Conservation (phyloP, 768 basidiomycete species). For the Suillus weaverae region DNA sequence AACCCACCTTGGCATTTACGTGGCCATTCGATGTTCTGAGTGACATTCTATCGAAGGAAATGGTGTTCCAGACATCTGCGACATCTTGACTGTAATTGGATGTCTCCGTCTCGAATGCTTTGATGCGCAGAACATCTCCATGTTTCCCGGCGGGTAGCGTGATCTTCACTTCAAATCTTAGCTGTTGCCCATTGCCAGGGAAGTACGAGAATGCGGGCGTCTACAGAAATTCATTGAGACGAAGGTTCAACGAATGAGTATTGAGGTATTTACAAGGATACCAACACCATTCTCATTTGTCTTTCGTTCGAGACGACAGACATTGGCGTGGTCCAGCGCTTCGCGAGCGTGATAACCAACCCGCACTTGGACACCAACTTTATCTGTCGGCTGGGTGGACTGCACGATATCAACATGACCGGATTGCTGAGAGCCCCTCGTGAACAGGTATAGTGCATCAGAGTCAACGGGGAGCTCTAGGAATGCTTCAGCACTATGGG, state of each 20-base stretch:
- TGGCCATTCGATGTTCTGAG: slow-evolving; percentile 37
- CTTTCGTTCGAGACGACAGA: slow-evolving; percentile 31
- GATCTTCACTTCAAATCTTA: slow-evolving; percentile 38
- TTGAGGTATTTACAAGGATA: slow-evolving; percentile 30
- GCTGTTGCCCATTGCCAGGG: slow-evolving; percentile 11
- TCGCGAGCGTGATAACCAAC: slow-evolving; percentile 22
- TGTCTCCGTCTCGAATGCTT: slow-evolving; percentile 43
- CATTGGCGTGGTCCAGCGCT: slow-evolving; percentile 22
- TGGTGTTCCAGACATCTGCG: slow-evolving; percentile 31
- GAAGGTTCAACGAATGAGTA: background rate
- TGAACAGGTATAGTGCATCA: slow-evolving; percentile 30
- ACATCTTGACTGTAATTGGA: slow-evolving; percentile 41
- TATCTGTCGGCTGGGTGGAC: slow-evolving; percentile 28
- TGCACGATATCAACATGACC: slow-evolving; percentile 31
- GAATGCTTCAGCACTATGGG: slow-evolving; percentile 25
- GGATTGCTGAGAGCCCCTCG: slow-evolving; percentile 29
- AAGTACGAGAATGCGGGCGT: slow-evolving; percentile 27
- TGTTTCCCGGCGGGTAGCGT: slow-evolving; percentile 35
- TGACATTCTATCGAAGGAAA: slow-evolving; percentile 38
- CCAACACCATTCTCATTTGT: slow-evolving; percentile 31
- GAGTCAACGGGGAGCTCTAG: slow-evolving; percentile 33
- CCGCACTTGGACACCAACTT: slow-evolving; percentile 29
- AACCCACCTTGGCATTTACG: slow-evolving; percentile 36
- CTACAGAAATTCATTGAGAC: slow-evolving; percentile 21
- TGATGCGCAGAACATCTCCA: slow-evolving; percentile 32